Evolutionary conservation across 805 yeast genomes (phyloP).

Genomic region (Tetrapisispora pingtungensis): DNA sequence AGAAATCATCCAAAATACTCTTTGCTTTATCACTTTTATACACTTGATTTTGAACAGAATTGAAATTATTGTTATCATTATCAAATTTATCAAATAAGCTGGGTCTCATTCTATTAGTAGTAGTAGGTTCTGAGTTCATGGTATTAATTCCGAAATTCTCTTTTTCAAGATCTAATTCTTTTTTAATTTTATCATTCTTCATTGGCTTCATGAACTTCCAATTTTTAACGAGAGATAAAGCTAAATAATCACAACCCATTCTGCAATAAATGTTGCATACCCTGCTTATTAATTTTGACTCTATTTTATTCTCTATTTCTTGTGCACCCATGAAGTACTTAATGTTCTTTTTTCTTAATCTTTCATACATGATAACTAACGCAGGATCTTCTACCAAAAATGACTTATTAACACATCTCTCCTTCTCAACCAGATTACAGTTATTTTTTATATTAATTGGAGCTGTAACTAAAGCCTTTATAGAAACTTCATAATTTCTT

Average conservation of each 20-base stretch:
- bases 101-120: conserved; percentile 16
- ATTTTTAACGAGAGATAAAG: conserved; percentile 47
- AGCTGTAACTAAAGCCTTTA: conserved; percentile 54
- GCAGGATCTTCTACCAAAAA: conserved; percentile 76
- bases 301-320: conserved; percentile 35
- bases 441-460: conserved; percentile 35
- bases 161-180: conserved; percentile 3
- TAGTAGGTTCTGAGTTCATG: conserved; percentile 13
- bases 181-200: conserved; percentile 3
- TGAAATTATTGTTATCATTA: neutral
- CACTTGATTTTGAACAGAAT: neutral
- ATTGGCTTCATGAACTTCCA: conserved; percentile 48
- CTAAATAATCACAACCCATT: conserved; percentile 86
- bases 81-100: conserved; percentile 26
- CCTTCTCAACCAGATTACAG: conserved; percentile 21
- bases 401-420: conserved; percentile 30
- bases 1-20: conserved; percentile 9
- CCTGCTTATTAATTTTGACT: conserved; percentile 51
- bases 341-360: conserved; percentile 44
- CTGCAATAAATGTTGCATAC: conserved; percentile 60
- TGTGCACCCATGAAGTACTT: conserved; percentile 42
- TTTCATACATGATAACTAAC: conserved; percentile 52
- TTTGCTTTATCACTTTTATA: neutral
- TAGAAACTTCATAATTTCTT: conserved; percentile 38
- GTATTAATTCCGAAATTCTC: conserved; percentile 7